Evolutionary conservation across 371 early-diverging fungal genomes (phyloP).

Genomic region (Apophysomyces sp.): DNA sequence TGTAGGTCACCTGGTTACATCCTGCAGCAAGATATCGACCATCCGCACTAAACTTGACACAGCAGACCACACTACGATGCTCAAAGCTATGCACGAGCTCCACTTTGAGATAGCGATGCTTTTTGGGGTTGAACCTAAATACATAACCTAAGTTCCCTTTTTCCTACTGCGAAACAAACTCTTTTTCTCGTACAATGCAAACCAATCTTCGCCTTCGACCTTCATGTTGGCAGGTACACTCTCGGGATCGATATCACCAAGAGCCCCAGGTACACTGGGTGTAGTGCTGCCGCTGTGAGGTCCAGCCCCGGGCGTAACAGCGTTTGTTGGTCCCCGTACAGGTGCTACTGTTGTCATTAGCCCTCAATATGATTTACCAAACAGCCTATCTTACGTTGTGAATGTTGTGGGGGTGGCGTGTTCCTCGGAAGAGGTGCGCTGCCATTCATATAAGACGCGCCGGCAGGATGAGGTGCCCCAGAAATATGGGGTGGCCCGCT

Average conservation of each 20-base stretch:
- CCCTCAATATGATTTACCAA: background rate
- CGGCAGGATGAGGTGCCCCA: slow-evolving; percentile 30
- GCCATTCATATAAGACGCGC: slow-evolving; percentile 41
- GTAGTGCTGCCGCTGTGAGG: slow-evolving; percentile 17
- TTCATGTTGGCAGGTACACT: slow-evolving; percentile 77
- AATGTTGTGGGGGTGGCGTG: slow-evolving; percentile 29
- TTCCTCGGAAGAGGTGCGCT: slow-evolving; percentile 38
- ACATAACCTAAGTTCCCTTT: background rate
- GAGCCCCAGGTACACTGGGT: slow-evolving; percentile 8
- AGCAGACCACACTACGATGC: slow-evolving; percentile 93
- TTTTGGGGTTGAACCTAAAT: slow-evolving; percentile 71
- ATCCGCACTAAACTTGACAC: slow-evolving; percentile 92
- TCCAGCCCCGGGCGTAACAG: slow-evolving; percentile 19
- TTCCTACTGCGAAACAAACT: slow-evolving; percentile 11
- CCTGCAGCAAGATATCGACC: slow-evolving; percentile 94
- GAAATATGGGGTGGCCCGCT: slow-evolving; percentile 1
- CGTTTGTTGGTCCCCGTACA: slow-evolving; percentile 11
- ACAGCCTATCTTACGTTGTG: background rate
- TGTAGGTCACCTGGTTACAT: slow-evolving; percentile 89
- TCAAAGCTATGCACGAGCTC: slow-evolving; percentile 86
- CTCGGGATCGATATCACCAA: slow-evolving; percentile 83
- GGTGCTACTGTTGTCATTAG: slow-evolving; percentile 7
- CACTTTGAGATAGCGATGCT: slow-evolving; percentile 72
- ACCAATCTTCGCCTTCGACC: slow-evolving; percentile 89
- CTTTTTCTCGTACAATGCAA: slow-evolving; percentile 58